Evolutionary conservation across 805 yeast species (phyloP).

Genomic region (Monosporozyma unispora): DNA sequence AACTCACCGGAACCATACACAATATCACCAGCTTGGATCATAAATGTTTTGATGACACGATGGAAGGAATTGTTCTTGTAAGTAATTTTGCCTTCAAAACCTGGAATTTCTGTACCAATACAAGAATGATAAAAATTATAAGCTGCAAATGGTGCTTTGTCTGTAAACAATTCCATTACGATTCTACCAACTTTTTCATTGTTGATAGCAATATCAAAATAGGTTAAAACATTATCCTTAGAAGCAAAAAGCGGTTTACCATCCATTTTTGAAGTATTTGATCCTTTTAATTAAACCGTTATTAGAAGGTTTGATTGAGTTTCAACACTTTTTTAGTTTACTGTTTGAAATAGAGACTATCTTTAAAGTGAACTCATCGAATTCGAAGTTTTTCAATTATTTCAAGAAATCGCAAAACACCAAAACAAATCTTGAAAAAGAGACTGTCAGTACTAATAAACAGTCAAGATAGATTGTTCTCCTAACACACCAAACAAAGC

Average conservation of each 20-base stretch:
- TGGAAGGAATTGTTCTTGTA: conserved; percentile 46
- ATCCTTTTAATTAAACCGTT: no score
- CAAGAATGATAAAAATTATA: conserved; percentile 44
- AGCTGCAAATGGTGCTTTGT: conserved; percentile 48
- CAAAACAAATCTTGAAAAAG: neutral
- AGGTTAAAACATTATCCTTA: conserved; percentile 18
- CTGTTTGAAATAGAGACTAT: no score
- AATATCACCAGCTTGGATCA: conserved; percentile 62
- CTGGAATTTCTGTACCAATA: conserved; percentile 24
- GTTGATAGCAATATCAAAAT: conserved; percentile 45
- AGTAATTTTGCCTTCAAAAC: conserved; percentile 22
- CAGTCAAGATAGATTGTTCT: neutral
- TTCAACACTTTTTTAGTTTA: no score
- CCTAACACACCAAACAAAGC: neutral
- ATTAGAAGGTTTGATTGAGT: no score
- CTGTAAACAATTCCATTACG: conserved; percentile 43
- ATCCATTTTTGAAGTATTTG: no score
- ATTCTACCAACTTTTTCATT: conserved; percentile 43
- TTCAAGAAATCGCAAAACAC: neutral
- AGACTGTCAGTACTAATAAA: neutral
- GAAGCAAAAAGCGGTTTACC: neutral
- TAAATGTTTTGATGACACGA: conserved; percentile 57
- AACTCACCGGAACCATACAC: conserved; percentile 31
- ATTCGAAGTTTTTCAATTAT: neutral
- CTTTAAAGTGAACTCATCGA: neutral